phyloP scores from a whole-genome alignment of 2,329 filamentous ascomycete species.

The Colletotrichum sp. region DNA sequence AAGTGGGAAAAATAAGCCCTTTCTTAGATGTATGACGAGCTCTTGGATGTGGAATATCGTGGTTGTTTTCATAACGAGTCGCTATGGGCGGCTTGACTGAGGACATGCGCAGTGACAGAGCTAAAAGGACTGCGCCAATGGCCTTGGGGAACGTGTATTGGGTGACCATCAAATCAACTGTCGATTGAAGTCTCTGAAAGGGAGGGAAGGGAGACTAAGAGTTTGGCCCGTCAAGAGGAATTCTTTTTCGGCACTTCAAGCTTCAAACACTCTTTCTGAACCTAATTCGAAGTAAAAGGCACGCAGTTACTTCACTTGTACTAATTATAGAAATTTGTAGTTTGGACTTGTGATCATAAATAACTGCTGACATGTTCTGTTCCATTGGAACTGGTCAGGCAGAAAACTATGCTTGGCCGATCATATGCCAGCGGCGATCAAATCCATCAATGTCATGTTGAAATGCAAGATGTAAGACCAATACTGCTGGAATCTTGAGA shows the following conservation, averaged over 20 bases:
- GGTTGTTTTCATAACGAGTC: background rate
- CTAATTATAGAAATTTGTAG: accelerated
- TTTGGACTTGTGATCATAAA: background rate
- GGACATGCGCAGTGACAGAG: background rate
- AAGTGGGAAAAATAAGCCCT: background rate
- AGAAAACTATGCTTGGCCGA: background rate
- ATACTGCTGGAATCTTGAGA: background rate
- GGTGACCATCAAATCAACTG: background rate
- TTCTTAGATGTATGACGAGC: background rate
- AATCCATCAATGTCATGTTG: background rate
- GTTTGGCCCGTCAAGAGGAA: background rate
- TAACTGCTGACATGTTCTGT: background rate
- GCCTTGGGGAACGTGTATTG: background rate
- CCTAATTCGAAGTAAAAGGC: accelerated
- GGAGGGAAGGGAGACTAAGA: accelerated
- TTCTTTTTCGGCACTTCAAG: accelerated
- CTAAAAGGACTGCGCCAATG: background rate
- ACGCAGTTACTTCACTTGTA: accelerated
- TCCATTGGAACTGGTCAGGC: background rate
- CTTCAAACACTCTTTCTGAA: background rate
- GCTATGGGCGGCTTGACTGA: background rate
- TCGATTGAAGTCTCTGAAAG: background rate
- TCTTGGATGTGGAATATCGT: background rate
- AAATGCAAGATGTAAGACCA: background rate
- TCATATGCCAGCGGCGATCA: background rate